Percentiles rank a stretch among this genome's conserved stretches.
Conservation (phyloP, 768 basidiomycete species). For the Termitomyces sp. region DNA sequence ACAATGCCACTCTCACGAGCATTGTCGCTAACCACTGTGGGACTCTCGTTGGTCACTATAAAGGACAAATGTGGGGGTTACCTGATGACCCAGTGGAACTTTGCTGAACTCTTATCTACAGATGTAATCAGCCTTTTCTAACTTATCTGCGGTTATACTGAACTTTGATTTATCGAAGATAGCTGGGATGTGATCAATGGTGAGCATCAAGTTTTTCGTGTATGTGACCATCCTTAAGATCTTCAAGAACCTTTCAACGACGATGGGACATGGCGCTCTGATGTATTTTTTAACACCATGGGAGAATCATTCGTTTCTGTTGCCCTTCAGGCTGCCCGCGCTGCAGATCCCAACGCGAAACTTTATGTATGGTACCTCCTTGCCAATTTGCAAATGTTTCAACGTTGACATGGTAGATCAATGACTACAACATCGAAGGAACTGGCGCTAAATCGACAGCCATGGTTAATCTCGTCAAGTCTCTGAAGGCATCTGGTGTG, state of each 20-base stretch:
- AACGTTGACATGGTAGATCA: conserved; percentile 18
- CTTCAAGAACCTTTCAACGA: conserved; percentile 53
- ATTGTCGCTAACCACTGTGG: conserved; percentile 43
- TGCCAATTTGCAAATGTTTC: background rate
- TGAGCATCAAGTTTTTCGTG: background rate
- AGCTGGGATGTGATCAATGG: conserved; percentile 41
- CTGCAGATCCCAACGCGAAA: conserved; percentile 49
- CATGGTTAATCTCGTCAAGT: conserved; percentile 45
- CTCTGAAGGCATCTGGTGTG: conserved; percentile 37
- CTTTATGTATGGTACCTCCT: conserved; percentile 36
- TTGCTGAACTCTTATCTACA: conserved; percentile 7
- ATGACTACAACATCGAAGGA: conserved; percentile 37
- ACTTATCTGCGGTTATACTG: background rate
- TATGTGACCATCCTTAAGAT: background rate
- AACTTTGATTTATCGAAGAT: conserved; percentile 16
- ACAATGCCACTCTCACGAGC: conserved; percentile 32
- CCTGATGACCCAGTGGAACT: background rate
- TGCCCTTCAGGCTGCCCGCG: conserved; percentile 47
- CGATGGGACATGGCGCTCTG: conserved; percentile 48
- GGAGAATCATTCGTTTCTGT: conserved; percentile 42
- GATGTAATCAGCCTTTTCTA: conserved; percentile 26
- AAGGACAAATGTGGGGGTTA: conserved; percentile 40
- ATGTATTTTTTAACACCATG: conserved; percentile 49
- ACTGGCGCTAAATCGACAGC: conserved; percentile 49
- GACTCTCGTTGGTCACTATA: conserved; percentile 46